Percentiles rank a stretch among this genome's conserved stretches.
Evolutionary conservation across 1,284 basidiomycete genomes (phyloP).

Genomic region (Veloporphyrellus conicus): DNA sequence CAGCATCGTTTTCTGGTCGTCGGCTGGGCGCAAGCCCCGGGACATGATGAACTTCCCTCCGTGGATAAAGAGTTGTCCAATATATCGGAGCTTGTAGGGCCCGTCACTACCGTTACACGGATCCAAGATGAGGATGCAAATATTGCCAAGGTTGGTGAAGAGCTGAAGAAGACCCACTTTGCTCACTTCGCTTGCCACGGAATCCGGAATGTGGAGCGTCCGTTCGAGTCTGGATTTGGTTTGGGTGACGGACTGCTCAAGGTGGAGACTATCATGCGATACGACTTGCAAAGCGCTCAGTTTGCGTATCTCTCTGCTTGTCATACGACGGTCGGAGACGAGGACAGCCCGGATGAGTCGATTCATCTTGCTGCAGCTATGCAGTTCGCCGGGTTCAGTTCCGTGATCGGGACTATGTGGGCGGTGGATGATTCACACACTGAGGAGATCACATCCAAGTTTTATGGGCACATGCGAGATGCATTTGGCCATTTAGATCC

Average conservation of each 20-base stretch:
- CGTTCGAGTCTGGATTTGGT: constrained; percentile 22
- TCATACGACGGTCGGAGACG: constrained; percentile 20
- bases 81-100: neutral
- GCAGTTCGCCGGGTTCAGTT: constrained; percentile 7
- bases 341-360: constrained; percentile 13
- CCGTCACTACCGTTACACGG: neutral
- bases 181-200: constrained; percentile 24
- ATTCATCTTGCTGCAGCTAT: constrained; percentile 15
- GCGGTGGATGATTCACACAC: constrained; percentile 1
- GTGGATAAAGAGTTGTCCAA: constrained; percentile 1
- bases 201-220: neutral
- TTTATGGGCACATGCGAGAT: constrained; percentile 5
- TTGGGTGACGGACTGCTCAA: constrained; percentile 19
- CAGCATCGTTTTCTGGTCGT: constrained; percentile 8
- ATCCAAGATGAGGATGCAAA: neutral
- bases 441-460: neutral
- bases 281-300: constrained; percentile 22
- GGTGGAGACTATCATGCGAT: constrained; percentile 23
- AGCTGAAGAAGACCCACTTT: constrained; percentile 10
- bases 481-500: neutral
- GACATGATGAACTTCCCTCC: neutral
- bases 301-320: constrained; percentile 36
- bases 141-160: constrained; percentile 1
- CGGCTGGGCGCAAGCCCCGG: constrained; percentile 4
- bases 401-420: constrained; percentile 10